Evolutionary conservation across 768 basidiomycete genomes (phyloP).

Genomic region (Phallus indusiatus): DNA sequence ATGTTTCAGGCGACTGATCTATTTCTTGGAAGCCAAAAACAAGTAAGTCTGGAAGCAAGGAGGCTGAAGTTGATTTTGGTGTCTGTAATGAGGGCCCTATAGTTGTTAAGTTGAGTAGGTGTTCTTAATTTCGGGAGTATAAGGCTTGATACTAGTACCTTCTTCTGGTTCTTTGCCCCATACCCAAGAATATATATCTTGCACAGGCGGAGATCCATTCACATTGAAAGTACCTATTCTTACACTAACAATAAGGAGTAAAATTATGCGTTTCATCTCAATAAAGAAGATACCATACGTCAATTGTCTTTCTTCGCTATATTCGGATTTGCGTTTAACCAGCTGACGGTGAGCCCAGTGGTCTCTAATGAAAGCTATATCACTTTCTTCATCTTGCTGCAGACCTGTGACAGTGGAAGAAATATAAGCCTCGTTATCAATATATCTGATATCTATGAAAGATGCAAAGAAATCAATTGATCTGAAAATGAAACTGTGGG

Average conservation of each 20-base stretch:
- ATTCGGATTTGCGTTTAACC: conserved; percentile 19
- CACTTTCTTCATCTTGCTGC: conserved; percentile 49
- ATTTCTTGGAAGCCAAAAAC: conserved; percentile 78
- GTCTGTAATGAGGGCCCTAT: neutral
- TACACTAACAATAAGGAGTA: conserved; percentile 31
- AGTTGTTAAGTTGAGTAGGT: neutral
- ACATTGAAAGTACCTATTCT: conserved; percentile 81
- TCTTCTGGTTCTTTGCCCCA: conserved; percentile 17
- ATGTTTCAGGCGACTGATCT: conserved; percentile 68
- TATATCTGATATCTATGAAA: conserved; percentile 45
- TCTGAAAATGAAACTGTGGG: conserved; percentile 23
- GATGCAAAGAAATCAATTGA: conserved; percentile 31
- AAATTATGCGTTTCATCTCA: neutral
- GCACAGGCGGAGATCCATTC: conserved; percentile 65
- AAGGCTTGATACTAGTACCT: neutral
- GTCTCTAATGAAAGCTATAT: conserved; percentile 50
- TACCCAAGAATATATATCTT: conserved; percentile 64
- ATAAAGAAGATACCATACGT: conserved; percentile 7
- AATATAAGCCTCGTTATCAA: conserved; percentile 41
- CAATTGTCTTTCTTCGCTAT: conserved; percentile 8
- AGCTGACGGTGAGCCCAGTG: conserved; percentile 50
- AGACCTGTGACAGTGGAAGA: conserved; percentile 54
- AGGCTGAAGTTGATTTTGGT: neutral
- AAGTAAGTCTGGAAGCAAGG: conserved; percentile 45
- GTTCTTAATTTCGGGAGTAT: too few species aligned